Evolutionary conservation across 305 asterid genomes (phyloP).

Genomic region (Lippia alba): DNA sequence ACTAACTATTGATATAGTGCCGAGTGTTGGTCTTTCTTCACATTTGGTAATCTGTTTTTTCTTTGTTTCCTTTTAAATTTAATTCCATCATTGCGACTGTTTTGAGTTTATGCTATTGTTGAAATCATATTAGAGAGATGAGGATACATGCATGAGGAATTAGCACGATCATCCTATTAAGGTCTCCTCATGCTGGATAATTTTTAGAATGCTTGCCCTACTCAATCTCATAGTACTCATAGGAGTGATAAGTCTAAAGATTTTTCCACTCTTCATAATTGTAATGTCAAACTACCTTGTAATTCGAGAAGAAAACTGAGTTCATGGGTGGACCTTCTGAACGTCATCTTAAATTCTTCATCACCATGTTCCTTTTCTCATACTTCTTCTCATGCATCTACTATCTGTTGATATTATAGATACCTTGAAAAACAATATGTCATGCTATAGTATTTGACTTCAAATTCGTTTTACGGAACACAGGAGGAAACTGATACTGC

Average conservation of each 20-base stretch:
- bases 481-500: not conserved
- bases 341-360: not conserved
- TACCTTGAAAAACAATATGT: constrained; percentile 4
- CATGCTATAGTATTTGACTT: not conserved
- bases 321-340: constrained; percentile 13
- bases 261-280: no score
- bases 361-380: constrained; percentile 2
- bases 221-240: no score
- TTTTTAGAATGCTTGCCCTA: no score
- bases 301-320: not conserved
- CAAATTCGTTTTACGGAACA: not conserved
- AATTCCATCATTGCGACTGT: not conserved
- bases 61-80: not conserved
- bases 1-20: not conserved
- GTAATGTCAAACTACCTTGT: constrained; percentile 1
- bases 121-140: constrained; percentile 11
- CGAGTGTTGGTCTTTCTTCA: not conserved
- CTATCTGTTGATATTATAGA: constrained; percentile 7
- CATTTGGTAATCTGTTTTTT: not conserved
- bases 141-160: not conserved
- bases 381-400: constrained; percentile 14
- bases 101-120: constrained; percentile 1
- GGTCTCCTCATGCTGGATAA: no score
- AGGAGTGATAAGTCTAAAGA: no score
- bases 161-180: no score